A percentile compares a stretch with the other conserved stretches of the same genome.
phyloP scores from a whole-genome alignment of 1,284 basidiomycete genomes.

The Coniophora puteana region DNA sequence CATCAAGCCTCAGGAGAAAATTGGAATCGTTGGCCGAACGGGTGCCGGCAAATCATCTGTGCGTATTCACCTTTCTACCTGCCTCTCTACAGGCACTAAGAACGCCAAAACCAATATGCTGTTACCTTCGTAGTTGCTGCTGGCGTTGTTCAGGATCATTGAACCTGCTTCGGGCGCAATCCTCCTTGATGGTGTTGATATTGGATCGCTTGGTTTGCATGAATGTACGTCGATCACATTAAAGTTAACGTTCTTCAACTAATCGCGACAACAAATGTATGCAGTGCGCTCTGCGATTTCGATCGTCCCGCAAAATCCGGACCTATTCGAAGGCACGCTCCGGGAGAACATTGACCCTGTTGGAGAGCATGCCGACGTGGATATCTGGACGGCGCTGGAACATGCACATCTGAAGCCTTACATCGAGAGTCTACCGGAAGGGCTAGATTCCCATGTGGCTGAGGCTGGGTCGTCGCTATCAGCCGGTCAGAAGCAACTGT shows the following conservation, averaged over 20 bases:
- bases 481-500: conserved; percentile 80
- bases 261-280: conserved; percentile 7
- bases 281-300: conserved; percentile 72
- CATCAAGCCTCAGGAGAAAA: conserved; percentile 73
- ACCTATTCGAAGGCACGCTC: conserved; percentile 85
- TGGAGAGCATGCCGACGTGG: conserved; percentile 65
- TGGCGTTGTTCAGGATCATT: conserved; percentile 77
- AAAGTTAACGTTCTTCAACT: conserved; percentile 2
- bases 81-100: not conserved
- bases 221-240: conserved; percentile 48
- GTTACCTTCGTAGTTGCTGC: conserved; percentile 41
- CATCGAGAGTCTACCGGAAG: conserved; percentile 66
- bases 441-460: conserved; percentile 72
- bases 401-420: conserved; percentile 73
- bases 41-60: conserved; percentile 92
- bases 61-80: conserved; percentile 30
- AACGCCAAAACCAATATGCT: no score
- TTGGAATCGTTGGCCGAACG: conserved; percentile 86
- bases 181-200: conserved; percentile 80
- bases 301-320: conserved; percentile 85
- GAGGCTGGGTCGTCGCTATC: conserved; percentile 85
- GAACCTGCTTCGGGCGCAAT: conserved; percentile 82
- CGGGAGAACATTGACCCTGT: conserved; percentile 84
- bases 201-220: conserved; percentile 79
- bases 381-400: conserved; percentile 81